Evolutionary conservation across 176 grass and related monocot genomes (phyloP).

Genomic region (Eragrostis curvula): DNA sequence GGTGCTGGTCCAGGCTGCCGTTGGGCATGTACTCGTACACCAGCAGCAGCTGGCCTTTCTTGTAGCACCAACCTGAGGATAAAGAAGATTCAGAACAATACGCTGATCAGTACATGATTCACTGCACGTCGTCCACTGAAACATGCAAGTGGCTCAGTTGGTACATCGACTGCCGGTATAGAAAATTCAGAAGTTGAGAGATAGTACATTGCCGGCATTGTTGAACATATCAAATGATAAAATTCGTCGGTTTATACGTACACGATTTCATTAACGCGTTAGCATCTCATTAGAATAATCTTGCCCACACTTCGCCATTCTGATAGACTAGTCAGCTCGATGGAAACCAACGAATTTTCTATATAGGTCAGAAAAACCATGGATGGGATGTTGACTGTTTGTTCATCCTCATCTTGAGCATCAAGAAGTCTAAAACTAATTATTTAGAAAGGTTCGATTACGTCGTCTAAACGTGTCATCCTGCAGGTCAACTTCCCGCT

Average conservation of each 20-base stretch:
- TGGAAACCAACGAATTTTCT: background rate
- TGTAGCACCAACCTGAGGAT: constrained; percentile 68
- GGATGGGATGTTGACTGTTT: background rate
- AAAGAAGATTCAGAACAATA: background rate
- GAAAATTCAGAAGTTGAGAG: constrained; percentile 15
- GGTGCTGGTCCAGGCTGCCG: constrained; percentile 68
- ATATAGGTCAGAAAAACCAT: background rate
- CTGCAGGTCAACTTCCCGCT: background rate
- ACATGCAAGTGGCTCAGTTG: background rate
- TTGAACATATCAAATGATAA: background rate
- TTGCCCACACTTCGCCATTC: background rate
- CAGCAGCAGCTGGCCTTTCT: constrained; percentile 58
- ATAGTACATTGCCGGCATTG: background rate
- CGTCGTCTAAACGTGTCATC: background rate
- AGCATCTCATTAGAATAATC: constrained; percentile 3
- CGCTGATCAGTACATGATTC: background rate
- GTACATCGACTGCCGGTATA: background rate
- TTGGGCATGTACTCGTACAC: constrained; percentile 94
- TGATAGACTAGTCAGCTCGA: background rate
- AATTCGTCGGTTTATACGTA: background rate
- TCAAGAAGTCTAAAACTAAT: background rate
- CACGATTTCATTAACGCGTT: constrained; percentile 26
- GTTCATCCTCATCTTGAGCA: background rate
- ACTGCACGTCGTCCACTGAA: background rate
- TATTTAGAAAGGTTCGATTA: background rate